Evolutionary conservation across 2,329 filamentous ascomycete species (phyloP), one percentile per base, ranked within the genome.

Genomic region (Dactylella cylindrospora): DNA sequence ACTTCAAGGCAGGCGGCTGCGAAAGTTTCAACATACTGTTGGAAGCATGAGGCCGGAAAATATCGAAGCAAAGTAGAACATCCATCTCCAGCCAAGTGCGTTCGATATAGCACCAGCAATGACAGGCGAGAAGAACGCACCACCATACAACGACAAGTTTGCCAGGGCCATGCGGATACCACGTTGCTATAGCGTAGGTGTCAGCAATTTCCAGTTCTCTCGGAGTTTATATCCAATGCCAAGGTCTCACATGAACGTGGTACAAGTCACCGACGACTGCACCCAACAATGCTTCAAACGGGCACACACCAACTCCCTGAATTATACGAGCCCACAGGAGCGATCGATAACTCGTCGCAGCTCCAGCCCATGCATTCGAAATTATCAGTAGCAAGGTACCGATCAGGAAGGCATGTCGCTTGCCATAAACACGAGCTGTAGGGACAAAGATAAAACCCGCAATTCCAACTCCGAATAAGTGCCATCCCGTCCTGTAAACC

Each of bases 261-360:
- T 91, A 96, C 45, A 97, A 72, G 72, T 97, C 91, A 32, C 90
- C 91, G 5, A 96, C 87, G 41, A 83, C 85, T 0, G 88, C 88
- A 72, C 95, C 95, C 55, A 96, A 85, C 19, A 96, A 76, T 1
- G 88, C 87, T 74, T 97, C 91, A 67, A 93, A 96, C 0, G 91
- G 90, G 6, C 90, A 90, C 13, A 90, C 79, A 0, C 86, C 90
- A 35, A 96, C 79, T 15, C 91, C 91, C 73, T 96, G 91, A 53
- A 95, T 81, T 45, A 95, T 80, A 9, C 91, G 79, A 9, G 91
- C 85, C 74, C 83, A 88, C 3, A 93, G 71, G 61, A 96, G 76
- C 69, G 83, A 88, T 12, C 74, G 76, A 72, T 94, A 93, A 71
- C 82, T 82, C 31, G 76, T 78, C 8, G 80, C 79, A 28, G 81